Base-by-base conservation (phyloP, 2,329 filamentous ascomycete genomes). In the Aspergillus tanneri region DNA sequence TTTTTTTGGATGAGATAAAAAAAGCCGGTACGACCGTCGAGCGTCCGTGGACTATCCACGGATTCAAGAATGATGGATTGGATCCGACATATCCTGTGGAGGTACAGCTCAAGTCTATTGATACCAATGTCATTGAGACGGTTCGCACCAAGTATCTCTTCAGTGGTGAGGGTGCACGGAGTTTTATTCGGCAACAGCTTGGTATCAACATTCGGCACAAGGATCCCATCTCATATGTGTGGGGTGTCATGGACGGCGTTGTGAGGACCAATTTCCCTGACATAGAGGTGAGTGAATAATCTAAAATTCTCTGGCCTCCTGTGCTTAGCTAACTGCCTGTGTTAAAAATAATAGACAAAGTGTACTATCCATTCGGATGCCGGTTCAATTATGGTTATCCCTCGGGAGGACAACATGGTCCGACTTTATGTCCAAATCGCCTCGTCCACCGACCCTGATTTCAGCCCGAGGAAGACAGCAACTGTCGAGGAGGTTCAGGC, bases 1-100 rank as follows among this genome's bases (percentile, higher is more conserved):
- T 83, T 2, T 83, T 84, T 60, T 77, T 84, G 41, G 75, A 78
- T 27, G 82, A 85, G 56, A 77, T 85, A 24, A 72, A 80, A 54
- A 81, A 83, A 71, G 73, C 81, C 47, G 79, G 79, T 8, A 77
- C 72, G 23, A 65, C 69, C 18, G 72, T 85, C 10, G 76, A 83
- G 57, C 68, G 82, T 47, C 81, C 82, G 5, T 84, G 82, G 79
- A 82, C 76, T 1, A 84, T 85, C 42, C 77, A 76, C 19, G 78
- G 76, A 1, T 85, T 85, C 65, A 72, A 79, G 59, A 84, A 83
- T 45, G 79, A 83, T 60, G 80, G 77, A 22, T 69, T 72, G 46
- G 78, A 84, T 56, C 76, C 82, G 57, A 80, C 83, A 19, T 95
- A 93, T 63, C 91, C 90, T 1, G 87, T 96, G 1, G 80, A 88